Evolutionary conservation across 2,329 filamentous ascomycete genomes (phyloP).

Genomic region (Trichoderma oligosporum): DNA sequence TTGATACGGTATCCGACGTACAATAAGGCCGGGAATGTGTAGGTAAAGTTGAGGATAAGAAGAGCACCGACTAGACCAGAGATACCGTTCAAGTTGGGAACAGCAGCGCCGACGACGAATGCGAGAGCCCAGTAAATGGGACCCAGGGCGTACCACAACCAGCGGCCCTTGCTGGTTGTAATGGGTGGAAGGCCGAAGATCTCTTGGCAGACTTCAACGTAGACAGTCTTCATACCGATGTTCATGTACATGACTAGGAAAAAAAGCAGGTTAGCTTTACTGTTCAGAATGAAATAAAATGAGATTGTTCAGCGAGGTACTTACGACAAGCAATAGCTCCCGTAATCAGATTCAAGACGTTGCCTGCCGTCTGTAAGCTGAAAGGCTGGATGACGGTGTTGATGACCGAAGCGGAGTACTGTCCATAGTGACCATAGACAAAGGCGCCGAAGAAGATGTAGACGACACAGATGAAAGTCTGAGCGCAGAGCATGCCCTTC

Average conservation of each 20-base stretch:
- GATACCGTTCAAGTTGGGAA: slow-evolving; percentile 15
- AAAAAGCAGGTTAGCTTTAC: neutral
- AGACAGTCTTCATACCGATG: slow-evolving; percentile 15
- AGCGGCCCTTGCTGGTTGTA: slow-evolving; percentile 7
- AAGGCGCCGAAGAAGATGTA: slow-evolving; percentile 17
- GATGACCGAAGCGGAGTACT: slow-evolving; percentile 16
- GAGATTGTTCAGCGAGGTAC: neutral
- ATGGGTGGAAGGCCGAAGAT: slow-evolving; percentile 6
- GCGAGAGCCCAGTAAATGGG: slow-evolving; percentile 15
- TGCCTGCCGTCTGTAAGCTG: slow-evolving; percentile 4
- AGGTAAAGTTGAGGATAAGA: slow-evolving; percentile 16
- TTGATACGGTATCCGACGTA: slow-evolving; percentile 12
- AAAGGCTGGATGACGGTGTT: slow-evolving; percentile 9
- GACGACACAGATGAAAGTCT: slow-evolving; percentile 15
- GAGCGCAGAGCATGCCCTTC: slow-evolving; percentile 16
- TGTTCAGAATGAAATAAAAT: neutral
- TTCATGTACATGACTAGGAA: slow-evolving; percentile 15
- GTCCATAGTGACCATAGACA: slow-evolving; percentile 15
- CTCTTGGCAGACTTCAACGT: slow-evolving; percentile 14
- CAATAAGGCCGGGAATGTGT: slow-evolving; percentile 15
- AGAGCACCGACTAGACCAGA: slow-evolving; percentile 12
- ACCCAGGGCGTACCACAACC: slow-evolving; percentile 14
- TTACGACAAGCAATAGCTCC: slow-evolving; percentile 16
- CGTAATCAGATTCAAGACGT: slow-evolving; percentile 7
- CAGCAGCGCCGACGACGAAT: slow-evolving; percentile 12